Evolutionary conservation across 768 basidiomycete genomes (phyloP).

Genomic region (Suillus alpinus): DNA sequence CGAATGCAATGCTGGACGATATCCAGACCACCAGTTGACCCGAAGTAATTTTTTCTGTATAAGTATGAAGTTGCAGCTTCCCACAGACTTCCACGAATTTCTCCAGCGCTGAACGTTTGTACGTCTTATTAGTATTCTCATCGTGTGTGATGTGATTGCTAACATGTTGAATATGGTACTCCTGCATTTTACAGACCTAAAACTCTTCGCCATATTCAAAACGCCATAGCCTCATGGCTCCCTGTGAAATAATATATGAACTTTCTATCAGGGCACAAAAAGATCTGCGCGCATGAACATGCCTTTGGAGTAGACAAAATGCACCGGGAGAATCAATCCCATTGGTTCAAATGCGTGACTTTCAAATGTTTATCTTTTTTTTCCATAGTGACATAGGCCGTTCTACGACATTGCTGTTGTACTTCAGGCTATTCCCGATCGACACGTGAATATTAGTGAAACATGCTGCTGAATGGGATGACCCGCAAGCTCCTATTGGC

Average conservation of each 20-base stretch:
- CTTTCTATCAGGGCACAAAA: neutral
- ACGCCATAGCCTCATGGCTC: neutral
- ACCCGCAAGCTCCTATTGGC: neutral
- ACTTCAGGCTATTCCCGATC: neutral
- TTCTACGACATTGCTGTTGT: neutral
- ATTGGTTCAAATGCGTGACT: neutral
- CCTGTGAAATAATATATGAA: neutral
- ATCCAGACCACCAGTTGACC: neutral
- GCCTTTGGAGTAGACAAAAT: neutral
- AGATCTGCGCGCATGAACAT: neutral
- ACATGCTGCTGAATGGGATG: neutral
- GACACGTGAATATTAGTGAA: neutral
- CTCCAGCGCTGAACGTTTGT: neutral
- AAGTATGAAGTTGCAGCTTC: neutral
- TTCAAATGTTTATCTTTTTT: neutral
- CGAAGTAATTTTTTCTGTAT: neutral
- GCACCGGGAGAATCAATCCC: neutral
- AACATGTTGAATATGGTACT: neutral
- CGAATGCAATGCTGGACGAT: neutral
- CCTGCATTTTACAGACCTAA: neutral
- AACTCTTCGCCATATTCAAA: neutral
- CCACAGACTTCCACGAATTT: neutral
- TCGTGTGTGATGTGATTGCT: neutral
- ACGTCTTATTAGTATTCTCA: neutral
- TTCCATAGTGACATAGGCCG: neutral